Evolutionary conservation across 768 basidiomycete species (phyloP).

Genomic region (Trametes sanguinea): DNA sequence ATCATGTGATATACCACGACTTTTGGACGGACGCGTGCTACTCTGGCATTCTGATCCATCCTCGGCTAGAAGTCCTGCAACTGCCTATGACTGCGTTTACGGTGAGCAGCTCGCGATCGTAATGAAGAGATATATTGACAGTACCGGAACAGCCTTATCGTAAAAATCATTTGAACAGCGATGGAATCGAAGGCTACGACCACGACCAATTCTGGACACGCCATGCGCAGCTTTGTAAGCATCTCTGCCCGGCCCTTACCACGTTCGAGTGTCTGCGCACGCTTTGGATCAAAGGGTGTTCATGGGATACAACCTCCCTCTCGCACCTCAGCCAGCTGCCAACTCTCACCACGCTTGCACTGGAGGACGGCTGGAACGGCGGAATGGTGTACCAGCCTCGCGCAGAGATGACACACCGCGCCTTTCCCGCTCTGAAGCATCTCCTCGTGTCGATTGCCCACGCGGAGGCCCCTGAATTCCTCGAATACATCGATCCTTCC

Average conservation of each 20-base stretch:
- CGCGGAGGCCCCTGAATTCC: not conserved
- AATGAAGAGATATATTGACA: too few relatives aligned
- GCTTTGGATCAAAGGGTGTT: not conserved
- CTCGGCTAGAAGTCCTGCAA: too few relatives aligned
- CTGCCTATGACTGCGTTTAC: too few relatives aligned
- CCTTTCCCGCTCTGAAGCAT: not conserved
- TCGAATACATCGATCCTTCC: not conserved
- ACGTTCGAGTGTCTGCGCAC: not conserved
- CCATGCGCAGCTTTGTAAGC: too few relatives aligned
- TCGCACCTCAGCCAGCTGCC: not conserved
- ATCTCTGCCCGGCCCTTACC: too few relatives aligned
- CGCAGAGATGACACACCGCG: not conserved
- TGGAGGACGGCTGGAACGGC: not conserved
- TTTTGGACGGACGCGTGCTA: too few relatives aligned
- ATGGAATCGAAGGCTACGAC: too few relatives aligned
- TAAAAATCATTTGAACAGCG: too few relatives aligned
- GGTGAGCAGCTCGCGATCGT: too few relatives aligned
- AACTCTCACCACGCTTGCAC: not conserved
- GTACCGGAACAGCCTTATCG: too few relatives aligned
- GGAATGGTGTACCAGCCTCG: not conserved
- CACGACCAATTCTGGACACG: too few relatives aligned
- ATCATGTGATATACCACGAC: too few relatives aligned
- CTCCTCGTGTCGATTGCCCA: not conserved
- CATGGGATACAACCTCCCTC: not conserved
- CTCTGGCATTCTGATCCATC: not conserved